Evolutionary conservation across 2,329 filamentous ascomycete species (phyloP).

Genomic region (Orbilia blumenaviensis): DNA sequence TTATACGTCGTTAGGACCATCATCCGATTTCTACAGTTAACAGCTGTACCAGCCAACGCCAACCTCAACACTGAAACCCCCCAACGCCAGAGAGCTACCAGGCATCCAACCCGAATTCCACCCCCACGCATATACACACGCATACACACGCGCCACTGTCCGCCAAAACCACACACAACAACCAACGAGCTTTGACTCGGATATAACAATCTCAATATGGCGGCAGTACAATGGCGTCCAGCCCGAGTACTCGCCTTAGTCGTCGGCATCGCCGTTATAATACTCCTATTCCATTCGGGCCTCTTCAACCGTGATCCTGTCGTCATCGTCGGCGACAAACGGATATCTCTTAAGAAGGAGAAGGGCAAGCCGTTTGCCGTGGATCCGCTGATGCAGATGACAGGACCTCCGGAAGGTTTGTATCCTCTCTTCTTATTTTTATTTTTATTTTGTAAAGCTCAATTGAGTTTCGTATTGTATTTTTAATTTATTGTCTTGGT

Average conservation of each 20-base stretch:
- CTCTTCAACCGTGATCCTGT: conserved; percentile 31
- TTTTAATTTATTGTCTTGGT: too few relatives aligned
- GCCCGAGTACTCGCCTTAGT: conserved; percentile 15
- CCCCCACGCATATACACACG: too few relatives aligned
- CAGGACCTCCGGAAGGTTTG: conserved; percentile 38
- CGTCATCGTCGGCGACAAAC: conserved; percentile 30
- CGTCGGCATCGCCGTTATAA: not conserved
- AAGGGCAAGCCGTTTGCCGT: conserved; percentile 48
- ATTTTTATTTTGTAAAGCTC: not conserved
- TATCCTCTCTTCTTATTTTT: not conserved
- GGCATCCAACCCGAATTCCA: too few relatives aligned
- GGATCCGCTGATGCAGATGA: conserved; percentile 45
- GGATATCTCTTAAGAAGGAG: conserved; percentile 49
- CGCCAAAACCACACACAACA: not conserved
- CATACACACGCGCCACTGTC: not conserved
- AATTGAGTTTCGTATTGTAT: not conserved
- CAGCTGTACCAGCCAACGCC: too few relatives aligned
- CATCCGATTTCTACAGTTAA: too few relatives aligned
- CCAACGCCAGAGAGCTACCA: too few relatives aligned
- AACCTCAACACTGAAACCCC: too few relatives aligned
- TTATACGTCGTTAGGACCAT: too few relatives aligned
- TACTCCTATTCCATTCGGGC: not conserved
- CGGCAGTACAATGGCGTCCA: conserved; percentile 37
- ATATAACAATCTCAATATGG: not conserved
- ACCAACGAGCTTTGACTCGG: not conserved